These are phyloP conservation scores for Colletotrichum phormii DNA, from an alignment of 2,329 filamentous ascomycete species.

Conservation along the genomic window DNA sequence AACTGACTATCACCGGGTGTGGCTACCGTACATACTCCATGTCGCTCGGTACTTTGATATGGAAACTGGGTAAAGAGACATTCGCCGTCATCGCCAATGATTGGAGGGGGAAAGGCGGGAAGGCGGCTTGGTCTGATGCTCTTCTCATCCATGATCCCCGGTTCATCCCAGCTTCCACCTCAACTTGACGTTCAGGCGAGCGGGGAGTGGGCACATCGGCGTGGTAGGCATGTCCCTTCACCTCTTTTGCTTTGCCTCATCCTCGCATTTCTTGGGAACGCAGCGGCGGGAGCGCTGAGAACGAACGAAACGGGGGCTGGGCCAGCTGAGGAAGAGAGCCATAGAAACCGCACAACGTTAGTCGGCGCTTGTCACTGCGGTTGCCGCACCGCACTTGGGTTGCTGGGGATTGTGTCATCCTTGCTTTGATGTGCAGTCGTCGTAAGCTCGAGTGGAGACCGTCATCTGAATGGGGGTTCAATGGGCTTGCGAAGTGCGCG, in stretches of 20 bases:
- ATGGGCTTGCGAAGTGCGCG: neutral
- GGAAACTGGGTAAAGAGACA: neutral
- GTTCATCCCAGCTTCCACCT: slow-evolving; percentile 15
- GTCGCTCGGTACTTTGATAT: neutral
- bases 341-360: neutral
- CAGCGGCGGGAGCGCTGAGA: neutral
- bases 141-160: neutral
- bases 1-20: neutral
- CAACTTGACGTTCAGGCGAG: neutral
- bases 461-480: slow-evolving; percentile 27
- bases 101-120: slow-evolving; percentile 17
- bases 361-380: neutral
- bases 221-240: neutral
- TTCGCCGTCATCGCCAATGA: neutral
- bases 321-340: neutral
- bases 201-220: neutral
- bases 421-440: slow-evolving; percentile 37
- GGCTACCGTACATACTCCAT: neutral
- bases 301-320: neutral
- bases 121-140: slow-evolving; percentile 5
- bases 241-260: neutral
- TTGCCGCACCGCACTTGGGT: neutral
- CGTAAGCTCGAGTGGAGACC: slow-evolving; percentile 34
- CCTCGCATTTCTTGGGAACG: neutral
- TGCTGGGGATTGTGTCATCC: slow-evolving; percentile 25